Percentiles rank a stretch among this genome's conserved stretches.
Evolutionary conservation across 208 protist species (phyloP).

Genomic region (Trichomonas tenax): DNA sequence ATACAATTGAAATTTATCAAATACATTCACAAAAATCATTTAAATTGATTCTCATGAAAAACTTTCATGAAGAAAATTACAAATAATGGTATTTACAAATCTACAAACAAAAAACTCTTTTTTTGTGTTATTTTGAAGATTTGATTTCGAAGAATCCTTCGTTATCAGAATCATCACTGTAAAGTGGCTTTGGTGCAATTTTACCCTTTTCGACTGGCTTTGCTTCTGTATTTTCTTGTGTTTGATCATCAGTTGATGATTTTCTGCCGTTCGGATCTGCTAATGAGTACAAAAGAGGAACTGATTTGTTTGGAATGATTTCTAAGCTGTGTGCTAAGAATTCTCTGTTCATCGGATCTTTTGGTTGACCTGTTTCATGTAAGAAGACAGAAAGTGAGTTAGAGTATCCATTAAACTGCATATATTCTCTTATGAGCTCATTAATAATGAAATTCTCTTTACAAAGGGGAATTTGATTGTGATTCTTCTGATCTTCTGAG

Average conservation of each 20-base stretch:
- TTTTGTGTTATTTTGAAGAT: not conserved
- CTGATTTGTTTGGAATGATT: not conserved
- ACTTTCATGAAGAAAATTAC: no score
- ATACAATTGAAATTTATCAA: no score
- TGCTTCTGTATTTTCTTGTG: not conserved
- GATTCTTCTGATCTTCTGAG: not conserved
- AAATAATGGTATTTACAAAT: no score
- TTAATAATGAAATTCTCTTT: conserved; percentile 67
- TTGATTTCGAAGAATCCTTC: conserved; percentile 11
- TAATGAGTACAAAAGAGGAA: not conserved
- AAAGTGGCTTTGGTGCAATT: not conserved
- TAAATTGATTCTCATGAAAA: no score
- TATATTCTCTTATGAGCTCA: conserved; percentile 73
- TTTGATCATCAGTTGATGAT: not conserved
- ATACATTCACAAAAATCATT: no score
- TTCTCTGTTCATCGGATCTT: not conserved
- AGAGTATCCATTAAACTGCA: conserved; percentile 64
- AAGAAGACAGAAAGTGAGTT: conserved; percentile 64
- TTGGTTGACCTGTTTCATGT: conserved; percentile 42
- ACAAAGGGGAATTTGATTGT: not conserved
- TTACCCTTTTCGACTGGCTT: not conserved
- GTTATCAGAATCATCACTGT: not conserved
- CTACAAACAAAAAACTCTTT: no score
- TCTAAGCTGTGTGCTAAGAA: not conserved
- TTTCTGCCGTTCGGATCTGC: not conserved